Conservation (phyloP, 805 yeast genomes). For the Cyberlindnera suaveolens region DNA sequence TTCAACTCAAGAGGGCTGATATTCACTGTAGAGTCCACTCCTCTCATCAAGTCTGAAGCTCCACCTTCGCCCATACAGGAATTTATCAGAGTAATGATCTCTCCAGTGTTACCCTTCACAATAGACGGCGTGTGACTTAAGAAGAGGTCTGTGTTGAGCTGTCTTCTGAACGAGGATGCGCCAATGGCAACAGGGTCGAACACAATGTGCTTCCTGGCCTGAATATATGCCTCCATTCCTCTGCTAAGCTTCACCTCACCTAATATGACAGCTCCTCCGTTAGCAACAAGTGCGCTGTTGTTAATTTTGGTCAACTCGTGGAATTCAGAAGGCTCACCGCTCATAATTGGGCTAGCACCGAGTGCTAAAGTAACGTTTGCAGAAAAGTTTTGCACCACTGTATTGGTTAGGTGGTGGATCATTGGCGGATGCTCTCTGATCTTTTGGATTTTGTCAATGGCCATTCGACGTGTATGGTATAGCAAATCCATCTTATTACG, state of each 20-base stretch:
- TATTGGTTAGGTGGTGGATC: slow-evolving; percentile 83
- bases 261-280: slow-evolving; percentile 61
- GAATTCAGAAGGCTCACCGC: slow-evolving; percentile 64
- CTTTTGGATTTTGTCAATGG: slow-evolving; percentile 15
- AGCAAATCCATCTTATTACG: slow-evolving; percentile 25
- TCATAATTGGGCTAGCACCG: slow-evolving; percentile 88
- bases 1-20: slow-evolving; percentile 17
- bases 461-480: neutral
- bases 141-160: slow-evolving; percentile 42
- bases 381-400: slow-evolving; percentile 78
- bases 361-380: slow-evolving; percentile 82
- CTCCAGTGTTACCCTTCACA: slow-evolving; percentile 85
- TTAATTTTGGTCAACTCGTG: slow-evolving; percentile 55
- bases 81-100: slow-evolving; percentile 48
- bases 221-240: slow-evolving; percentile 58
- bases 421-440: slow-evolving; percentile 41
- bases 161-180: slow-evolving; percentile 56
- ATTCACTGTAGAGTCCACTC: slow-evolving; percentile 34
- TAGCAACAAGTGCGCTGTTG: slow-evolving; percentile 53
- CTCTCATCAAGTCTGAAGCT: neutral
- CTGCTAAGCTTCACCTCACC: slow-evolving; percentile 33
- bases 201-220: slow-evolving; percentile 51
- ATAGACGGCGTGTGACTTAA: slow-evolving; percentile 43
- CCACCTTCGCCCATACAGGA: slow-evolving; percentile 60
- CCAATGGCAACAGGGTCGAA: slow-evolving; percentile 93